Evolutionary conservation across 2,329 filamentous ascomycete genomes (phyloP).

Genomic region (Peltaster fructicola): DNA sequence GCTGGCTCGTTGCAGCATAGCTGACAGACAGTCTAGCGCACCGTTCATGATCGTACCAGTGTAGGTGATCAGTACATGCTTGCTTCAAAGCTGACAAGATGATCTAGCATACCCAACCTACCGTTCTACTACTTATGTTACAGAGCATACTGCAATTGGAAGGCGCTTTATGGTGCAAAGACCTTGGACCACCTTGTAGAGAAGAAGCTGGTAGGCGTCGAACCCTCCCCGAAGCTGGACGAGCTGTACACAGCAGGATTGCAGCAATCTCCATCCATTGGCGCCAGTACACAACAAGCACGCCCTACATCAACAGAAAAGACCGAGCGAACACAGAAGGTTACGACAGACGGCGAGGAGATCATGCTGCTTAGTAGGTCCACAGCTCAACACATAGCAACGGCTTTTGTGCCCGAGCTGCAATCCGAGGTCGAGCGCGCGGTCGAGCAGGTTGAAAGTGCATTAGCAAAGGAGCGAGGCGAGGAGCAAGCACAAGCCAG

Average conservation of each 20-base stretch:
- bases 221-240: conserved; percentile 54
- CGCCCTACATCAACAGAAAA: conserved; percentile 21
- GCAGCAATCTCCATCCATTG: conserved; percentile 27
- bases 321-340: conserved; percentile 20
- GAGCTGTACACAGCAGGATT: conserved; percentile 47
- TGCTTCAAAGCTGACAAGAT: conserved; percentile 1
- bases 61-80: too few species aligned
- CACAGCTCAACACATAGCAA: conserved; percentile 34
- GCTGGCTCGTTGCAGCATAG: too few species aligned
- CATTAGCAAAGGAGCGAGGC: conserved; percentile 21
- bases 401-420: conserved; percentile 33
- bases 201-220: conserved; percentile 49
- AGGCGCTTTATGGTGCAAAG: conserved; percentile 66
- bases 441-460: conserved; percentile 31
- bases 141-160: conserved; percentile 81
- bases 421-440: conserved; percentile 36
- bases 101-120: conserved; percentile 65
- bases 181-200: conserved; percentile 68
- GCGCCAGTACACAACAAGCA: conserved; percentile 22
- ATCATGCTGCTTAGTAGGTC: conserved; percentile 32
- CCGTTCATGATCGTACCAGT: too few species aligned
- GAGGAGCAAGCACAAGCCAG: too few species aligned
- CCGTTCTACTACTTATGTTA: conserved; percentile 95
- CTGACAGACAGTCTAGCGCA: too few species aligned
- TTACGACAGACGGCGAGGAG: conserved; percentile 25